Conservation (phyloP, 2,329 filamentous ascomycete species). For the Ophiostoma sp. region DNA sequence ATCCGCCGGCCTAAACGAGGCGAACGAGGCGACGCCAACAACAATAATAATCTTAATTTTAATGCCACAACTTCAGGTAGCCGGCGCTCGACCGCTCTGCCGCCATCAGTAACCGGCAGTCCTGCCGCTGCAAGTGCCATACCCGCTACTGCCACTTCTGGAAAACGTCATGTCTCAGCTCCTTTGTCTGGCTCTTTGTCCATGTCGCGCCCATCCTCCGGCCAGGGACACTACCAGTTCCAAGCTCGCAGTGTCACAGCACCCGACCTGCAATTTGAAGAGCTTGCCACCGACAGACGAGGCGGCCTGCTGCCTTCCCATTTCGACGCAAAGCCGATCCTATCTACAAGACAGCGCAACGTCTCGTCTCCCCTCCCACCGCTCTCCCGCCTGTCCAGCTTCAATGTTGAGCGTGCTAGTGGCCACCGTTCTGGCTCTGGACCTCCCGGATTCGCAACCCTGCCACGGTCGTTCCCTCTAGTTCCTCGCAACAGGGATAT, state of each 20-base stretch:
- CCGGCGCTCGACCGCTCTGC: constrained; percentile 11
- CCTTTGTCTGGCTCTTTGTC: constrained; percentile 31
- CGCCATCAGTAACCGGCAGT: constrained; percentile 30
- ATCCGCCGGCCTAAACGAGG: constrained; percentile 51
- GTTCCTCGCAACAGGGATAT: constrained; percentile 40
- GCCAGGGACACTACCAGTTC: constrained; percentile 8
- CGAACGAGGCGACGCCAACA: constrained; percentile 25
- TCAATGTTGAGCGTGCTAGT: constrained; percentile 44
- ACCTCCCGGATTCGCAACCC: constrained; percentile 24
- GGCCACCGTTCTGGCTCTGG: constrained; percentile 1
- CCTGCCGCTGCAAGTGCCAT: neutral
- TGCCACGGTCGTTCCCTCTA: constrained; percentile 27
- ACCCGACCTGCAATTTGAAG: constrained; percentile 28
- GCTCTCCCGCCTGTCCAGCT: constrained; percentile 49
- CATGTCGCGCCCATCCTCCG: constrained; percentile 25
- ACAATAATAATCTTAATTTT: constrained; percentile 11
- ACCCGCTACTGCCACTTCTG: neutral
- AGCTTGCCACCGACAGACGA: constrained; percentile 23
- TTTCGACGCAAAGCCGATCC: constrained; percentile 14
- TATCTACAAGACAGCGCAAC: constrained; percentile 38
- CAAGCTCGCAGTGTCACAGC: constrained; percentile 42
- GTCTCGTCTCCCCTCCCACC: constrained; percentile 53
- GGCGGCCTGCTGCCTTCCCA: constrained; percentile 18
- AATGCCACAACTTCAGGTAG: constrained; percentile 11
- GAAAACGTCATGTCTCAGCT: constrained; percentile 50